Conservation (phyloP, 1,284 basidiomycete species). For the Heterobasidion parviporum region DNA sequence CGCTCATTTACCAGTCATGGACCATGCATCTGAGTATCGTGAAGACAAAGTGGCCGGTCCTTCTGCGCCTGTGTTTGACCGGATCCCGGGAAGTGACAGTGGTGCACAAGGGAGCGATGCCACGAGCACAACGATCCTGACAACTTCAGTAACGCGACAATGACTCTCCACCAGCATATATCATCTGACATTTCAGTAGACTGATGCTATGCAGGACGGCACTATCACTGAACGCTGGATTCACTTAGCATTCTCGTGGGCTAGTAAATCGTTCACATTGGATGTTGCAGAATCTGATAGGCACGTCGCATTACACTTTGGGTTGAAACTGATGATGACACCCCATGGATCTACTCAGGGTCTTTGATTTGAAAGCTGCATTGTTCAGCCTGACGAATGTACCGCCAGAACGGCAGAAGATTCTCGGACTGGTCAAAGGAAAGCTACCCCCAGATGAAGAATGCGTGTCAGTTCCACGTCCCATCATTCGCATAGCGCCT, state of each 20-base stretch:
- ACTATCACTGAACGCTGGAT: constrained; percentile 32
- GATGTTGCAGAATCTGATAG: constrained; percentile 68
- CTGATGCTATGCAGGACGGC: not conserved
- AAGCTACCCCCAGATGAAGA: constrained; percentile 74
- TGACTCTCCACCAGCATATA: too few species aligned
- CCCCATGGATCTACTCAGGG: constrained; percentile 26
- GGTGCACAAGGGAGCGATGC: not conserved
- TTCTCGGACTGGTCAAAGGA: constrained; percentile 79
- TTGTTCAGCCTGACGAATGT: constrained; percentile 72
- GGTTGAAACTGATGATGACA: not conserved
- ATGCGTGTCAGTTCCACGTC: constrained; percentile 40
- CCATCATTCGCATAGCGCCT: not conserved
- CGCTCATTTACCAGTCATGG: too few species aligned
- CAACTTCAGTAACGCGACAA: not conserved
- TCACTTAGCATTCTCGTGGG: constrained; percentile 58
- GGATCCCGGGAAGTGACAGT: not conserved
- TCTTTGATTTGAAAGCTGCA: constrained; percentile 59
- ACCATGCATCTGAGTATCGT: too few species aligned
- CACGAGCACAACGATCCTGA: not conserved
- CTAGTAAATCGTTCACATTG: constrained; percentile 47
- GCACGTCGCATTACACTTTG: constrained; percentile 23
- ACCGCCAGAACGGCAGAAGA: constrained; percentile 83
- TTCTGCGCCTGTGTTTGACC: too few species aligned
- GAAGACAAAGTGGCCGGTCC: too few species aligned
- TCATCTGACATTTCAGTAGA: too few species aligned